Evolutionary conservation across 164 flowering plant genomes (phyloP), one percentile per base, ranked within the genome.

Genomic region (Protea cynaroides): DNA sequence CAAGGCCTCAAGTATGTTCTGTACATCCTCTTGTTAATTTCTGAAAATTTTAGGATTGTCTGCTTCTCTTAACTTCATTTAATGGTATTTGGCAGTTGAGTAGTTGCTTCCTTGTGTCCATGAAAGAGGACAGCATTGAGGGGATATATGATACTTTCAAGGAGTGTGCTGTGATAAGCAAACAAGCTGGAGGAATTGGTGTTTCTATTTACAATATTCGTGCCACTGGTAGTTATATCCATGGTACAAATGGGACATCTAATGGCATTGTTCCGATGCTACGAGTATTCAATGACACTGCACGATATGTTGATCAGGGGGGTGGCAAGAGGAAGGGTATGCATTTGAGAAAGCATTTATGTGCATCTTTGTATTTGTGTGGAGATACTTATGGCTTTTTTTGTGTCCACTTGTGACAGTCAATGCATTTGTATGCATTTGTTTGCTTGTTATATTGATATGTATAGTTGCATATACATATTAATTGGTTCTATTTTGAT

Each of bases 281-380:
- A 22, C 73, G 90, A 25, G 92, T 86, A 25, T 89, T 86, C 70
- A 86, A 89, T 82, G 96, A 86, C 66, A 86, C 96, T 62, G 96
- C 96, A 1, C 85, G 89, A 21, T 89, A 86, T 83, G 95, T 88
- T 76, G 90, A 88, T 69, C 95, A 88, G 80, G 95, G 95, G 8
- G 95, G 95, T 43, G 92, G 95, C 78, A 88, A 86, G 81, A 83
- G 95, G 61, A 88, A 88, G 72, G 95, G 95, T 87, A 67, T 29
- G 49, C 36, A 11, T 49, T 23, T n/a, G 5, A 22, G 10, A 24
- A 49, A 59, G 25, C 24, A n/a, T 25, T 7, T 40, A 19, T 21
- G 29, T 40, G 13, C 18, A 47, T 51, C 21, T 23, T 29, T 29
- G 15, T 56, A 8, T 5, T 14, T 24, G 4, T 23, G 58, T 14